Base-by-base conservation (phyloP, 805 yeast species). In the Teunomyces atbi region DNA sequence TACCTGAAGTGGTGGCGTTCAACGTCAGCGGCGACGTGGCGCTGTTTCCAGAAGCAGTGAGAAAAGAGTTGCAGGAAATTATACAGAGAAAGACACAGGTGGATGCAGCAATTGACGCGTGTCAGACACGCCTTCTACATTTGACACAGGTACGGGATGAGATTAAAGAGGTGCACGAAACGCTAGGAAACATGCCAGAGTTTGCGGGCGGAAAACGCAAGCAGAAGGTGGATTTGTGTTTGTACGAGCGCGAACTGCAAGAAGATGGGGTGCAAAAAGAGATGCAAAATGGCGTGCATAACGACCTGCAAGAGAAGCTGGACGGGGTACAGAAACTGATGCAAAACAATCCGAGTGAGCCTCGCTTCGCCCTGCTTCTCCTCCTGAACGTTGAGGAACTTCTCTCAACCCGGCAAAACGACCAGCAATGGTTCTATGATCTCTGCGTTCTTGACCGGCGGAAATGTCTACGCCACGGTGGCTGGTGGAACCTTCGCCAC, bases 381-480 rank as follows among this genome's bases (percentile, higher is more conserved):
- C 16, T 26, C 11, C 19, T 5, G 11, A 30, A n/a, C 5, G n/a
- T 32, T n/a, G 45, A 23, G n/a, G 34, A 13, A 5, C 39, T 52
- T 23, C 26, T 23, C 3, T 23, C 26, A 3, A 23, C 11, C 26
- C 26, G 26, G 11, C 26, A 23, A 23, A 23, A 23, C 26, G 26
- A 23, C 26, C 4, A 23, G 26, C 26, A 23, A 23, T 23, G 26
- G 26, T 23, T 8, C 11, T 3, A 7, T 6, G 11, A 23, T 23
- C 42, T 78, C 1, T 83, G 89, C 54, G 56, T 81, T 5, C 59
- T 66, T 7, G 87, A 83, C 41, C 76, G 76, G 49, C 69, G 75
- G 45, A 82, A 79, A 52, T 83, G 89, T 58, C 57, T 58, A 3
- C 74, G 77, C 40, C 89, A 83, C 51, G 69, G 64, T 41, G 77